These are phyloP conservation scores for Puccinia coronata DNA, from an alignment of 1,284 basidiomycete species.

Conservation along the genomic window DNA sequence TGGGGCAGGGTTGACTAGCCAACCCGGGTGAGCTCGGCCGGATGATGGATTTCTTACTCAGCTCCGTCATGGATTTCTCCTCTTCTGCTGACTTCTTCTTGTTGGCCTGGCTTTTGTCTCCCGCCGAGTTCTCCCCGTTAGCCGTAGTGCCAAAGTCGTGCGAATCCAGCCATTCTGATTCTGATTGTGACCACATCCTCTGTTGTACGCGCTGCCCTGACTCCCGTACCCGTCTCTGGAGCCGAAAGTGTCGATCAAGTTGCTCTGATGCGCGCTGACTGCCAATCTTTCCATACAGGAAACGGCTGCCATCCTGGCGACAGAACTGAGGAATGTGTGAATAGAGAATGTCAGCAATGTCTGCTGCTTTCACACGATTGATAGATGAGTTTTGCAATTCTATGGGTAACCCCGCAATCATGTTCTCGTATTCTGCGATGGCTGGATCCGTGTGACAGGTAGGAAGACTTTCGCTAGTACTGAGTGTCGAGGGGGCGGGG, in stretches of 20 bases:
- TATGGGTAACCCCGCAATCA: slow-evolving; percentile 21
- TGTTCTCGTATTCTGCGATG: slow-evolving; percentile 45
- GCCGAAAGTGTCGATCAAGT: slow-evolving; percentile 47
- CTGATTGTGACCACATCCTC: slow-evolving; percentile 34
- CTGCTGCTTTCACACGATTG: slow-evolving; percentile 32
- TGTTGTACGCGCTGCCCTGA: slow-evolving; percentile 37
- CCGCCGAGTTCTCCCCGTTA: background rate
- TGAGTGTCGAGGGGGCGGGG: slow-evolving; percentile 36
- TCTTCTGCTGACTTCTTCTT: slow-evolving; percentile 15
- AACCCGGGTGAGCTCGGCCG: slow-evolving; percentile 35
- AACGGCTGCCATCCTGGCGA: slow-evolving; percentile 46
- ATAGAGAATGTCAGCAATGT: slow-evolving; percentile 42
- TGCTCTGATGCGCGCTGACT: slow-evolving; percentile 35
- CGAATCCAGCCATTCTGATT: slow-evolving; percentile 44
- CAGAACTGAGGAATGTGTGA: slow-evolving; percentile 47
- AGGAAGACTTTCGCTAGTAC: slow-evolving; percentile 18
- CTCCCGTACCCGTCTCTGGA: slow-evolving; percentile 28
- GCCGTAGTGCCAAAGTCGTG: slow-evolving; percentile 35
- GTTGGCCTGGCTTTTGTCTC: background rate
- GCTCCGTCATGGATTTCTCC: slow-evolving; percentile 31
- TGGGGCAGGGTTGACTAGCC: slow-evolving; percentile 45
- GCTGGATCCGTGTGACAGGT: slow-evolving; percentile 16
- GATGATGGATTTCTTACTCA: slow-evolving; percentile 35
- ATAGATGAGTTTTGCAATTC: slow-evolving; percentile 41
- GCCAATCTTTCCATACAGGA: slow-evolving; percentile 41